Evolutionary conservation across 305 asterid genomes (phyloP).

Genomic region (Withania somnifera): DNA sequence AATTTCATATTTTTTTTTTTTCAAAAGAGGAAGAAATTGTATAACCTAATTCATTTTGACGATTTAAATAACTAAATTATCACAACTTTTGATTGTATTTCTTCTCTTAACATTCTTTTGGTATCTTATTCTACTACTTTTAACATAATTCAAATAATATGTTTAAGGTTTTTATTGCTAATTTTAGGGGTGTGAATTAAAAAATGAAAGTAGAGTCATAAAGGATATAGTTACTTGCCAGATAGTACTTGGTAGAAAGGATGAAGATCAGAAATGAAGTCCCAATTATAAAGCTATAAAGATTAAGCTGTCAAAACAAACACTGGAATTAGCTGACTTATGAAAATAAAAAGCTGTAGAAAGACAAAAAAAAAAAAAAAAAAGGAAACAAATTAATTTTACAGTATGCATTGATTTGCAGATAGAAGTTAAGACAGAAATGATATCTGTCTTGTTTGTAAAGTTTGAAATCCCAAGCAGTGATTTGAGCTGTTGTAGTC

Average conservation of each 20-base stretch:
- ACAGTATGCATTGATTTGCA: constrained; percentile 10
- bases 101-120: not conserved
- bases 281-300: constrained; percentile 8
- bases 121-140: not conserved
- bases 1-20: too few species aligned
- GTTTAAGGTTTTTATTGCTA: too few species aligned
- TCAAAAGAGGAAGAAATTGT: too few species aligned
- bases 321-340: not conserved
- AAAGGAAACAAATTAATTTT: not conserved
- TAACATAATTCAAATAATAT: too few species aligned
- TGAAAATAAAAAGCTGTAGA: too few species aligned
- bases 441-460: constrained; percentile 13
- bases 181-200: too few species aligned
- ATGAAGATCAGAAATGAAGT: constrained; percentile 13
- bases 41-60: not conserved
- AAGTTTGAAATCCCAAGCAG: constrained; percentile 13
- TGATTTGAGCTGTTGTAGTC: constrained; percentile 19
- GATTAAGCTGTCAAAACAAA: not conserved
- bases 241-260: constrained; percentile 5
- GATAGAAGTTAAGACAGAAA: constrained; percentile 8
- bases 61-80: not conserved
- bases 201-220: not conserved
- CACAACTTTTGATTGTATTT: not conserved
- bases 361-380: too few species aligned
- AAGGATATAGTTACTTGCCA: constrained; percentile 2